Percentiles rank a stretch among this genome's conserved stretches.
Conservation (phyloP, 2,329 filamentous ascomycete species). For the Aspergillus melleus region DNA sequence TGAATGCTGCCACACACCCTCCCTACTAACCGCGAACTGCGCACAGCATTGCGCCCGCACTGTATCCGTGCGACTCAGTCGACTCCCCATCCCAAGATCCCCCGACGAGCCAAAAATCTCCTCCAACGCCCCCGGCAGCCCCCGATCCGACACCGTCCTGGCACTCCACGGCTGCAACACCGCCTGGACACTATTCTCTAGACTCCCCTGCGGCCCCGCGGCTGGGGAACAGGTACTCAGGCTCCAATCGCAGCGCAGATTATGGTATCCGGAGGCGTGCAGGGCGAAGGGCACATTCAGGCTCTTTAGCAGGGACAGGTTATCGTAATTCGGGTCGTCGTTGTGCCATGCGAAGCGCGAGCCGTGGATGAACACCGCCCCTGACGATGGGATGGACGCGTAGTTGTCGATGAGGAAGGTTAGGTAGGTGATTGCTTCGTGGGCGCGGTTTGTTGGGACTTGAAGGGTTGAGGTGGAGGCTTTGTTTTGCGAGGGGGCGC, state of each 20-base stretch:
- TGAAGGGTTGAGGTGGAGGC: no score
- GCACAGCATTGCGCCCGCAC: conserved; percentile 55
- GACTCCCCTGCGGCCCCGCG: conserved; percentile 40
- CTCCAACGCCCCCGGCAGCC: conserved; percentile 36
- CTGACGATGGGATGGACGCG: conserved; percentile 36
- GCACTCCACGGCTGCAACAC: conserved; percentile 46
- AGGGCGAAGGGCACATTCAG: conserved; percentile 45
- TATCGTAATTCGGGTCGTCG: conserved; percentile 47
- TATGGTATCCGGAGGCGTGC: conserved; percentile 45
- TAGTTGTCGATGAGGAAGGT: conserved; percentile 53
- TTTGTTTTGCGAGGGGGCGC: no score
- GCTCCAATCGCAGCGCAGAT: conserved; percentile 54
- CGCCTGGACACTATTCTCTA: conserved; percentile 42
- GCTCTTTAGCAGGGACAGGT: conserved; percentile 38
- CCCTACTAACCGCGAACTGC: conserved; percentile 55
- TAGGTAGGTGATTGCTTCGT: conserved; percentile 50
- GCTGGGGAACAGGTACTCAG: conserved; percentile 41
- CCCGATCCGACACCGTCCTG: conserved; percentile 41
- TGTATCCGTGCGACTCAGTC: conserved; percentile 44
- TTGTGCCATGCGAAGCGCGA: conserved; percentile 49
- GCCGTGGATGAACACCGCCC: conserved; percentile 47
- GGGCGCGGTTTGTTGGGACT: conserved; percentile 48
- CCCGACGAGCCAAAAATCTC: conserved; percentile 26
- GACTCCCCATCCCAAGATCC: conserved; percentile 8
- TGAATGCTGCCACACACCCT: conserved; percentile 50